phyloP scores from a whole-genome alignment of 1,139 yeast species.

The Scheffersomyces cryptocercus region DNA sequence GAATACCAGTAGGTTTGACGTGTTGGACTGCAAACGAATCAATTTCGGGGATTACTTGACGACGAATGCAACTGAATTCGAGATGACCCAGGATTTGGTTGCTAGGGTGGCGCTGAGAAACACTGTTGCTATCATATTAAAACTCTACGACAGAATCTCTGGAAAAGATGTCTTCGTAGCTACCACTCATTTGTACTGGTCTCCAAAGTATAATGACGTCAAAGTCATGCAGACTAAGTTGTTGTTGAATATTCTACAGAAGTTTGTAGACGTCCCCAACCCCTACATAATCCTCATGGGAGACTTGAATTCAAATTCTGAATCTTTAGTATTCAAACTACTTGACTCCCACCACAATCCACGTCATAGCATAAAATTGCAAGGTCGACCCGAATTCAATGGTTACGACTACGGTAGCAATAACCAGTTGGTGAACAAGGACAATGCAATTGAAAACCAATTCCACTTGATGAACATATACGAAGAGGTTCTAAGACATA shows the following conservation, averaged over 20 bases:
- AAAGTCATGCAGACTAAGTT: slow-evolving; percentile 56
- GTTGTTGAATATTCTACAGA: slow-evolving; percentile 32
- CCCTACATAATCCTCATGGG: slow-evolving; percentile 41
- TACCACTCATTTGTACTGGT: slow-evolving; percentile 66
- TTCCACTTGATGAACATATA: slow-evolving; percentile 13
- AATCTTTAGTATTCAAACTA: slow-evolving; percentile 49
- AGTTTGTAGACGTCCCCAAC: slow-evolving; percentile 17
- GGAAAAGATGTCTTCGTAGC: slow-evolving; percentile 43
- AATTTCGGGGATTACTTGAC: slow-evolving; percentile 41
- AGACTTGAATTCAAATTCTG: slow-evolving; percentile 54
- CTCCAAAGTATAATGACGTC: slow-evolving; percentile 50
- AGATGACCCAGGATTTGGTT: slow-evolving; percentile 36
- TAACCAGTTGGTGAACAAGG: slow-evolving; percentile 21
- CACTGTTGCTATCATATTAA: slow-evolving; percentile 54
- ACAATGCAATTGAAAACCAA: slow-evolving; percentile 20
- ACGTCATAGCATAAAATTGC: slow-evolving; percentile 20
- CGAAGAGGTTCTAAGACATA: neutral
- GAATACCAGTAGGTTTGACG: slow-evolving; percentile 45
- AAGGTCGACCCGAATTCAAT: slow-evolving; percentile 23
- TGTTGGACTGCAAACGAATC: slow-evolving; percentile 41
- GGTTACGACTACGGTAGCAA: slow-evolving; percentile 34
- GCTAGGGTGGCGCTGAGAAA: slow-evolving; percentile 47
- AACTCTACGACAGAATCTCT: slow-evolving; percentile 42
- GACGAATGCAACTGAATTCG: slow-evolving; percentile 26
- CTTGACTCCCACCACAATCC: slow-evolving; percentile 32